A percentile compares a stretch with the other conserved stretches of the same genome.
phyloP scores from a whole-genome alignment of 164 flowering plant genomes.

The Sedum album region DNA sequence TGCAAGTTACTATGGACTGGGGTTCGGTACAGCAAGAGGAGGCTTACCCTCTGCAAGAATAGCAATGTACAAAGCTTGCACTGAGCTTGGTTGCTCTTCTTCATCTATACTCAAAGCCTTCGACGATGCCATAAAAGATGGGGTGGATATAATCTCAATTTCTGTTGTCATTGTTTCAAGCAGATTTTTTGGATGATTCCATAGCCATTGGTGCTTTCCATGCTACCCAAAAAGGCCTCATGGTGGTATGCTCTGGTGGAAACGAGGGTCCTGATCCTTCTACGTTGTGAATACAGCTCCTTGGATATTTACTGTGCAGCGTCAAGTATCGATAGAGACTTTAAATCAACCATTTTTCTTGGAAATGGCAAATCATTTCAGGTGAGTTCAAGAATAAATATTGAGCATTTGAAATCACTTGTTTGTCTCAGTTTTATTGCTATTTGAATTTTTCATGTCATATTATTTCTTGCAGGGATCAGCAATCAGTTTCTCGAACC shows the following conservation, averaged over 20 bases:
- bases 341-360: conserved; percentile 43
- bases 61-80: conserved; percentile 60
- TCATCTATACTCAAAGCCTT: conserved; percentile 52
- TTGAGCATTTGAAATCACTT: too few species aligned
- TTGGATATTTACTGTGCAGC: conserved; percentile 78
- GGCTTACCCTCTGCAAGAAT: conserved; percentile 43
- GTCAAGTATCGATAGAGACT: conserved; percentile 58
- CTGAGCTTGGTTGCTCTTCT: conserved; percentile 45
- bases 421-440: too few species aligned
- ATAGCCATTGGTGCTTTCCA: conserved; percentile 74
- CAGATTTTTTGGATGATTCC: conserved; percentile 52
- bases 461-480: conserved; percentile 57
- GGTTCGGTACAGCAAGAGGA: conserved; percentile 54
- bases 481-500: conserved; percentile 62
- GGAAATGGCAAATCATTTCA: conserved; percentile 43
- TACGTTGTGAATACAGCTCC: conserved; percentile 70
- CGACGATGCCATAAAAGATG: conserved; percentile 64
- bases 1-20: conserved; percentile 66
- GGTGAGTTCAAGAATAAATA: conserved; percentile 17
- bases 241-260: conserved; percentile 67
- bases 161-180: conserved; percentile 51
- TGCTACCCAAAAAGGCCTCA: conserved; percentile 49
- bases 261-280: conserved; percentile 66
- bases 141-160: conserved; percentile 70
- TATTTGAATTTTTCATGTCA: background rate